Evolutionary conservation across 192 early-diverging fungal genomes (phyloP).

Genomic region (Backusella psychrophila): DNA sequence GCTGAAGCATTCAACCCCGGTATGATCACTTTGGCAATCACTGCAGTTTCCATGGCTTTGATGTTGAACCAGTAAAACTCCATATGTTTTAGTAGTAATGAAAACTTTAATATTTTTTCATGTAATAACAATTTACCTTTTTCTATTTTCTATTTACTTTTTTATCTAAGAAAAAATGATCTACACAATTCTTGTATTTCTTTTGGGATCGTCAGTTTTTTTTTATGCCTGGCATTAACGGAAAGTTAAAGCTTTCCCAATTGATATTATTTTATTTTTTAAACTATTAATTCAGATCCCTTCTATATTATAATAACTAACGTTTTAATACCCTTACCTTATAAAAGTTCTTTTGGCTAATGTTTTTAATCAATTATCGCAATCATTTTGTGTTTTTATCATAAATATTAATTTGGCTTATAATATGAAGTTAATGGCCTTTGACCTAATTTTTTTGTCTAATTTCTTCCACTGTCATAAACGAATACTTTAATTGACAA

Average conservation of each 20-base stretch:
- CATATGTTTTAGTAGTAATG: neutral
- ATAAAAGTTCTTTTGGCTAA: neutral
- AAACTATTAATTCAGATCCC: neutral
- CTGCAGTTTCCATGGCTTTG: neutral
- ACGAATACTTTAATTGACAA: neutral
- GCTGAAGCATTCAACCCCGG: neutral
- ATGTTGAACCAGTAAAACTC: neutral
- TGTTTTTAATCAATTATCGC: neutral
- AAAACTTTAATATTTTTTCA: neutral
- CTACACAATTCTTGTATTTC: conserved; percentile 2
- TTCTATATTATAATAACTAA: conserved; percentile 2
- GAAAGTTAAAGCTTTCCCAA: neutral
- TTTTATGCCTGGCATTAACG: neutral
- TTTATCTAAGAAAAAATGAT: conserved; percentile 5
- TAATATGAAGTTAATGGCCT: neutral
- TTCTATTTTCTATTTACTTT: neutral
- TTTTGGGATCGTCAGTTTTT: neutral
- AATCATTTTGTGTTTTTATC: neutral
- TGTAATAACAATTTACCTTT: conserved; percentile 2
- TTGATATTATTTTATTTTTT: conserved; percentile 7
- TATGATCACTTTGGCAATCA: neutral
- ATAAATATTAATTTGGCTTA: neutral
- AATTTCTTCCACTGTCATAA: neutral
- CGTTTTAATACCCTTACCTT: neutral
- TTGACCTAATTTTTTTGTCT: neutral